phyloP scores from a whole-genome alignment of 2,329 filamentous ascomycete genomes.

The Coniosporium uncinatum region DNA sequence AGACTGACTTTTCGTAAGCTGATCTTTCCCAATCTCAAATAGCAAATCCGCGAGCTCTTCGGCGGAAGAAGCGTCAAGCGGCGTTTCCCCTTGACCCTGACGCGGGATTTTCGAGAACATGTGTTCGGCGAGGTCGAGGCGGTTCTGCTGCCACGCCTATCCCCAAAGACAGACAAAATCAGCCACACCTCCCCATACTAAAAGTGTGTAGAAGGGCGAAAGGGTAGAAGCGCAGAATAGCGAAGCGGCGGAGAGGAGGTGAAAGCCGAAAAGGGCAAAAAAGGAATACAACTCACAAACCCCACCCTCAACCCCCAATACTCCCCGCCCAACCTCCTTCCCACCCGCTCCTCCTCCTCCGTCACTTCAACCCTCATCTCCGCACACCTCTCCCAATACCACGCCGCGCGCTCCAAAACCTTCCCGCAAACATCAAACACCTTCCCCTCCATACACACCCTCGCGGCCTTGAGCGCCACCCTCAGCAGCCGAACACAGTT shows the following conservation, averaged over 20 bases:
- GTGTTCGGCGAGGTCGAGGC: constrained; percentile 72
- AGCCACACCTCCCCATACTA: background rate
- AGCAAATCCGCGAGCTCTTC: constrained; percentile 62
- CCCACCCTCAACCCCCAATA: constrained; percentile 62
- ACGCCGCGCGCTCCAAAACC: constrained; percentile 58
- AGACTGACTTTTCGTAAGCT: constrained; percentile 47
- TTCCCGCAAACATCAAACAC: constrained; percentile 53
- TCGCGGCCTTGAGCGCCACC: constrained; percentile 60
- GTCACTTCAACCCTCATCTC: constrained; percentile 9
- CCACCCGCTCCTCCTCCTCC: constrained; percentile 18
- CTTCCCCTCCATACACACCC: constrained; percentile 53
- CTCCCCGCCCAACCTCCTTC: constrained; percentile 45
- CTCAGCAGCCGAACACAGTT: constrained; percentile 52
- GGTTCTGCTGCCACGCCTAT: constrained; percentile 69
- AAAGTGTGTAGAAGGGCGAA: no score
- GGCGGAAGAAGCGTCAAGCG: constrained; percentile 37
- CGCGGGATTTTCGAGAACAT: constrained; percentile 54
- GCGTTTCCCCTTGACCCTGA: background rate
- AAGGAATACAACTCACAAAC: constrained; percentile 50
- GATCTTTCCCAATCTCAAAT: constrained; percentile 64
- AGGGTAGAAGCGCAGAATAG: no score
- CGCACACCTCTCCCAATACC: constrained; percentile 30
- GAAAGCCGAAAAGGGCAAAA: background rate
- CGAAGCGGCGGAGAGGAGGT: no score
- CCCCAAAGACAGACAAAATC: no score